Evolutionary conservation across 2,329 filamentous ascomycete species (phyloP), one percentile per base, ranked within the genome.

Genomic region (Orbilia quercus): DNA sequence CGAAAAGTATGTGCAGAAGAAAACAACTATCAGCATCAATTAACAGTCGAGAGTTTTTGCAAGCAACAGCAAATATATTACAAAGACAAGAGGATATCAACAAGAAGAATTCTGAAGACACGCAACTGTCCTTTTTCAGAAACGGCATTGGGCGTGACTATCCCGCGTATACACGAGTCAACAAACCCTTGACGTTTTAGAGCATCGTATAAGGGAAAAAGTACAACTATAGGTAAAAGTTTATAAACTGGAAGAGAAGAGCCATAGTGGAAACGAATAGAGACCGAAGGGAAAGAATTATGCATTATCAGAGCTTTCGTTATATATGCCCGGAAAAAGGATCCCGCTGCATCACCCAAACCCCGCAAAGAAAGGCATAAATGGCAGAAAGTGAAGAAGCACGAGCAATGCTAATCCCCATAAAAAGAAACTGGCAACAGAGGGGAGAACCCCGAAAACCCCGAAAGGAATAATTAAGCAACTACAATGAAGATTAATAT

Each of bases 301-400:
- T 66, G 60, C 60, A 73, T 67, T 74, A 63, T 64, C 59, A 54
- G 54, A 72, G 45, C 57, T 57, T 66, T 62, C 60, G 38, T 62
- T 57, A 72, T 53, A 70, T 64, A 59, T 64, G 48, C 58, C 51
- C 22, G 44, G 36, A 45, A 31, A 62, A 57, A 47, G 22, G 55
- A 18, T 53, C 54, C 62, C 55, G 54, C 69, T 50, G 69, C 69
- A 62, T 73, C 48, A 50, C 47, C 36, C 11, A 9, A 45, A 53
- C 18, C n/a, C 28, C 25, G 48, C 22, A 38, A 22, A 45, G 23
- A 45, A 31, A 42, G 51, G 23, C 18, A 51, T 20, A 54, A 65
- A 31, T 5, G 22, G 11, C 40, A 25, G 28, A 72, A 58, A n/a
- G n/a, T n/a, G n/a, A n/a, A 50, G 58, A 58, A 62, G 42, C 54